Conservation (phyloP, 495 filamentous ascomycete genomes). For the Cenococcum geophilum region DNA sequence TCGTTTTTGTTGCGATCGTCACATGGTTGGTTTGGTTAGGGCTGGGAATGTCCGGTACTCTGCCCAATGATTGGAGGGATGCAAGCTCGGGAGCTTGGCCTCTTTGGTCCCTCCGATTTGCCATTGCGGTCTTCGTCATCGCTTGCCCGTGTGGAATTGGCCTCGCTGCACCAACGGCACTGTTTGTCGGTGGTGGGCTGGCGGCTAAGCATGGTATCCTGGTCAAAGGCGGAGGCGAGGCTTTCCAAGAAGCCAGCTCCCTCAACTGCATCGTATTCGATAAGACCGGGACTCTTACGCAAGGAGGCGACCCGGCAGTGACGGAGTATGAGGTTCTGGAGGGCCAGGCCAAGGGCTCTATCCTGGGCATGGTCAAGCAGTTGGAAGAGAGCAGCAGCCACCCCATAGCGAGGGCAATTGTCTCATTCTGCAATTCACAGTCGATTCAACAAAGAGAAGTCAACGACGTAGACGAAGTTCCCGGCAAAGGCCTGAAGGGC, state of each 20-base stretch:
- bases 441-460: slow-evolving; percentile 32
- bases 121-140: slow-evolving; percentile 91
- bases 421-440: slow-evolving; percentile 54
- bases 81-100: slow-evolving; percentile 68
- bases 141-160: slow-evolving; percentile 92
- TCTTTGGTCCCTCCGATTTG: slow-evolving; percentile 83
- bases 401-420: slow-evolving; percentile 79
- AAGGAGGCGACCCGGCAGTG: slow-evolving; percentile 74
- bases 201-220: slow-evolving; percentile 86
- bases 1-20: slow-evolving; percentile 70
- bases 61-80: slow-evolving; percentile 63
- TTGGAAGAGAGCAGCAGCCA: slow-evolving; percentile 82
- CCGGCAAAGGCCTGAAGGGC: slow-evolving; percentile 77
- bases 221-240: slow-evolving; percentile 91
- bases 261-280: slow-evolving; percentile 89
- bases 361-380: slow-evolving; percentile 52
- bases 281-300: slow-evolving; percentile 89
- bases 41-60: slow-evolving; percentile 61
- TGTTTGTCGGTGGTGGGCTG: slow-evolving; percentile 85
- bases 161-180: slow-evolving; percentile 84
- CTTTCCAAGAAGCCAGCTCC: slow-evolving; percentile 86
- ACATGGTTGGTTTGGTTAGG: slow-evolving; percentile 82
- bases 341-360: slow-evolving; percentile 37
- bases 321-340: slow-evolving; percentile 60
- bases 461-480: slow-evolving; percentile 61